These are phyloP conservation scores for Saccharomycopsis babjevae DNA, from an alignment of 805 yeast genomes.

Conservation along the genomic window DNA sequence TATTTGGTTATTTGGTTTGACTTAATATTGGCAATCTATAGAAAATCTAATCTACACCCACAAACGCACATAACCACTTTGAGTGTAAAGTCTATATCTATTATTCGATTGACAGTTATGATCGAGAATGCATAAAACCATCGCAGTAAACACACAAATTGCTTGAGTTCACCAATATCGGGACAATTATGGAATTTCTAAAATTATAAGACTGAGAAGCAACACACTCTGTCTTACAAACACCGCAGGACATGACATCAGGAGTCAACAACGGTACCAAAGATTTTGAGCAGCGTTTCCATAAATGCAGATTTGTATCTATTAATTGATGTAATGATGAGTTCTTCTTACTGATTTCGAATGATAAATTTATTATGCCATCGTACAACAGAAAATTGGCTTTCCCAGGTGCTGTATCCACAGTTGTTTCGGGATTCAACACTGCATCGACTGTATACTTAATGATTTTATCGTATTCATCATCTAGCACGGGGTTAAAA, in stretches of 20 bases:
- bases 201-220: background rate
- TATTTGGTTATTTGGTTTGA: background rate
- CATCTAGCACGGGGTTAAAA: background rate
- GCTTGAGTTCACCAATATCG: background rate
- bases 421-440: background rate
- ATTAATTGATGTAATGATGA: background rate
- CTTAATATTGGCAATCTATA: background rate
- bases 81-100: background rate
- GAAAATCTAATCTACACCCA: background rate
- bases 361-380: background rate
- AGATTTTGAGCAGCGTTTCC: background rate
- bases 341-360: background rate
- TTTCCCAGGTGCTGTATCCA: background rate
- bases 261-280: background rate
- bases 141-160: background rate
- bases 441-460: background rate
- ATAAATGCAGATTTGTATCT: background rate
- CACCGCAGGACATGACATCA: background rate
- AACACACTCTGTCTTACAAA: background rate
- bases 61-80: background rate
- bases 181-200: background rate
- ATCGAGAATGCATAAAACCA: background rate
- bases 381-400: background rate
- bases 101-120: background rate
- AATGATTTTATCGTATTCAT: background rate